Percentiles rank a stretch among this genome's conserved stretches.
These are phyloP conservation scores for Puccinellia tenuiflora DNA, from an alignment of 176 grass and related monocot species.

Conservation along the genomic window DNA sequence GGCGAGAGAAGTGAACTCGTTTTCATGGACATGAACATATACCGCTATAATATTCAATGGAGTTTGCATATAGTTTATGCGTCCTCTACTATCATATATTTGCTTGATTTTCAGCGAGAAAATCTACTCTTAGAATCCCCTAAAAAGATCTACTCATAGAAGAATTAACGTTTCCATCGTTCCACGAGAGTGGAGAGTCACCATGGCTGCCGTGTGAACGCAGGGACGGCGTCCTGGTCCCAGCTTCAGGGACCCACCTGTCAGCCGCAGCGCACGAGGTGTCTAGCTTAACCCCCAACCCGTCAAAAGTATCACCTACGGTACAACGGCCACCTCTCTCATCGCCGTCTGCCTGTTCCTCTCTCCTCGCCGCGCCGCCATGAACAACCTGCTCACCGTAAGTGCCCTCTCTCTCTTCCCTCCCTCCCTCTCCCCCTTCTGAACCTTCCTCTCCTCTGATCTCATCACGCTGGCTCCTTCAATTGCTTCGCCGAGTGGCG, in stretches of 20 bases:
- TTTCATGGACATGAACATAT: too few species aligned
- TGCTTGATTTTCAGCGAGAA: too few species aligned
- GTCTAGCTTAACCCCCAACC: not conserved
- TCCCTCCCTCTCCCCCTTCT: not conserved
- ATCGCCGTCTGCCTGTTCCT: conserved; percentile 16
- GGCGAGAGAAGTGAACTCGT: too few species aligned
- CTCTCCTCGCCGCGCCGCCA: conserved; percentile 38
- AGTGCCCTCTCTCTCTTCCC: not conserved
- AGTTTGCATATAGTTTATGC: too few species aligned
- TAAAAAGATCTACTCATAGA: too few species aligned
- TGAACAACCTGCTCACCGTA: conserved; percentile 77
- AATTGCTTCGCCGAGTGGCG: not conserved
- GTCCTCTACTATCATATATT: too few species aligned
- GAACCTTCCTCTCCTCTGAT: too few species aligned
- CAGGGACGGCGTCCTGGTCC: not conserved
- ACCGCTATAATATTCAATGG: too few species aligned
- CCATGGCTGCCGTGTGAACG: not conserved
- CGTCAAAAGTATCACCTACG: conserved; percentile 30
- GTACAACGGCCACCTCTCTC: conserved; percentile 31
- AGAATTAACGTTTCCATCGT: too few species aligned
- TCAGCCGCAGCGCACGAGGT: not conserved
- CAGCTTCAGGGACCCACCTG: not conserved
- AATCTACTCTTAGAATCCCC: too few species aligned
- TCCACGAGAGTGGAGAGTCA: not conserved
- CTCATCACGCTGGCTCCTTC: not conserved